Percentiles rank a stretch among this genome's conserved stretches.
phyloP scores from a whole-genome alignment of 1,284 basidiomycete species.

The Apiotrichum domesticum region DNA sequence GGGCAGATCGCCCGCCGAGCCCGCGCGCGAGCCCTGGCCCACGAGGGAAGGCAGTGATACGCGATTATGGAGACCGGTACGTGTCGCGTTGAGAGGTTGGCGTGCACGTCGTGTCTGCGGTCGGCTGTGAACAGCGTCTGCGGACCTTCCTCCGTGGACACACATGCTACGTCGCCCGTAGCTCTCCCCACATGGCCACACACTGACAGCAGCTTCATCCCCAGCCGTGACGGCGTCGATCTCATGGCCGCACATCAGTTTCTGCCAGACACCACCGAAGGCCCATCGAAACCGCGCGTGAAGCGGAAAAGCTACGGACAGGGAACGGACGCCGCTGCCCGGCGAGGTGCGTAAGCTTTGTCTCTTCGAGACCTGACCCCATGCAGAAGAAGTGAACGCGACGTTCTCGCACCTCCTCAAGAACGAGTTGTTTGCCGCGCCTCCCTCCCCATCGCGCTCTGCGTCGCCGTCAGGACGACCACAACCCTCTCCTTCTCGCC shows the following conservation, averaged over 20 bases:
- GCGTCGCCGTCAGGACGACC: conserved; percentile 21
- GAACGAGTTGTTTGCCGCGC: conserved; percentile 50
- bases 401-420: conserved; percentile 53
- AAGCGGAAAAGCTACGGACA: conserved; percentile 35
- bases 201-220: conserved; percentile 50
- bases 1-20: conserved; percentile 3
- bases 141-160: too few species aligned
- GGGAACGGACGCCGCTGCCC: conserved; percentile 45
- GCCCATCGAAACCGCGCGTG: conserved; percentile 24
- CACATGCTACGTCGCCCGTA: too few species aligned
- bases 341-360: conserved; percentile 38
- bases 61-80: conserved; percentile 47
- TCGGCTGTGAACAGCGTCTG: too few species aligned
- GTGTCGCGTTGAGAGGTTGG: conserved; percentile 8
- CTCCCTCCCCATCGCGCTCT: conserved; percentile 20
- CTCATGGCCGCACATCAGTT: conserved; percentile 51
- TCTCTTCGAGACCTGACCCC: not conserved
- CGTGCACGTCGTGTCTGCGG: too few species aligned
- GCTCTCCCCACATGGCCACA: not conserved
- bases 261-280: conserved; percentile 39
- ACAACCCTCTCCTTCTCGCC: conserved; percentile 22
- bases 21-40: conserved; percentile 23
- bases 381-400: conserved; percentile 51
- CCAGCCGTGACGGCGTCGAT: conserved; percentile 51
- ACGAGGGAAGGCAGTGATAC: conserved; percentile 32